Percentiles rank a stretch among this genome's conserved stretches.
Conservation (phyloP, 2,329 filamentous ascomycete genomes). For the Byssoonygena ceratinophila region DNA sequence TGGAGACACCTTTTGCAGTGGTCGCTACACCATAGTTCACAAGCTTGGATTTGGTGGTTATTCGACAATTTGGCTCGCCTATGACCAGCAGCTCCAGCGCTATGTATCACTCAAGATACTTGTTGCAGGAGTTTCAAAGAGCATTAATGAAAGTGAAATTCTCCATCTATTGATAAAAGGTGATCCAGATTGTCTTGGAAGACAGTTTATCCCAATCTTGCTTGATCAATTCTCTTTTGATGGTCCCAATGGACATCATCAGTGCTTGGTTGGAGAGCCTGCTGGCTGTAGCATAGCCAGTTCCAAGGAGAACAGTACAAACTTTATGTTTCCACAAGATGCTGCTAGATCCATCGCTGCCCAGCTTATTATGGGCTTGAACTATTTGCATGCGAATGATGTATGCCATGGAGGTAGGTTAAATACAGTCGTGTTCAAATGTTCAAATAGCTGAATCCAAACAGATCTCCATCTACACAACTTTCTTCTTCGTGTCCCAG, state of each 20-base stretch:
- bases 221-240: slow-evolving; percentile 16
- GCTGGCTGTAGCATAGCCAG: slow-evolving; percentile 15
- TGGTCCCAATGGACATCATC: slow-evolving; percentile 16
- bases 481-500: slow-evolving; percentile 17
- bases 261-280: slow-evolving; percentile 15
- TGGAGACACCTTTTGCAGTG: slow-evolving; percentile 13
- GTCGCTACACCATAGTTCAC: slow-evolving; percentile 17
- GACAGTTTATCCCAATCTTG: slow-evolving; percentile 10
- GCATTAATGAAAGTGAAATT: slow-evolving; percentile 13
- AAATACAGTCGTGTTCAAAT: background rate
- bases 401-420: slow-evolving; percentile 19
- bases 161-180: slow-evolving; percentile 12
- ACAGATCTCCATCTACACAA: slow-evolving; percentile 18
- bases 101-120: slow-evolving; percentile 21
- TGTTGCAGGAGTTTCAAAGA: slow-evolving; percentile 11
- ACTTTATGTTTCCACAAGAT: slow-evolving; percentile 19
- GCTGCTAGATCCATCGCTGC: slow-evolving; percentile 19
- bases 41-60: slow-evolving; percentile 16
- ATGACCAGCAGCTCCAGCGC: slow-evolving; percentile 13
- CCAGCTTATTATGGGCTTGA: slow-evolving; percentile 18
- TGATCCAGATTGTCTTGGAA: background rate
- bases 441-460: slow-evolving; percentile 12
- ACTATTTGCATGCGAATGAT: slow-evolving; percentile 19
- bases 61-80: slow-evolving; percentile 15
- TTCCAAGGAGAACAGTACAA: slow-evolving; percentile 16